Base-by-base conservation (phyloP, 2,329 filamentous ascomycete genomes). In the Aspergillus viridinutans region DNA sequence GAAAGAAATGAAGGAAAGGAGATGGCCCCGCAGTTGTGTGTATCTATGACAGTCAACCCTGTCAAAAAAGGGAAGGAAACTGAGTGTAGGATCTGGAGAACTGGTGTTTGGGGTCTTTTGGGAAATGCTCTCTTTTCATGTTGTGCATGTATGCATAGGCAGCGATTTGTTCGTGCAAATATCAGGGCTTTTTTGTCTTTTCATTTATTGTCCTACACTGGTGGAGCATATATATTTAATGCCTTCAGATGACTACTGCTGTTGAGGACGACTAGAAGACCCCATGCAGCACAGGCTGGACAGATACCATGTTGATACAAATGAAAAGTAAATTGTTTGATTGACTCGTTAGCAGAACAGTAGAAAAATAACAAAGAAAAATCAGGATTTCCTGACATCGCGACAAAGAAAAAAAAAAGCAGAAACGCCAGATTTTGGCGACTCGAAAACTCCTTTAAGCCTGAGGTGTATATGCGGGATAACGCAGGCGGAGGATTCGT, bases 1-100 rank as follows among this genome's bases (percentile, higher is more conserved):
- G 68, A 20, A 76, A 76, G 69, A 77, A 76, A 67, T 74, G 76
- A 70, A 25, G 20, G 21, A 47, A 25, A 26, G 32, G 14, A 17
- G 32, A 38, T 43, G 40, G 10, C 17, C 20, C 40, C n/a, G 3
- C 8, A 4, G n/a, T 4, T 21, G 29, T 54, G 43, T 29, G 35
- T 56, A 53, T 49, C 53, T 42, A 49, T 40, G 42, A 20, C 26
- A 12, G 25, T 29, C 42, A 25, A 14, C 14, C 25, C 43, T 43
- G 35, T 32, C n/a, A 49, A 28, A 48, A 50, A 52, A 54, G 25
- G 14, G 28, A 50, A 55, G 51, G 54, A 59, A 59, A 54, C 57
- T 49, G 43, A 56, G 51, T 58, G 56, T 45, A 26, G 52, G 54
- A 52, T 29, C 55, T 52, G 57, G 59, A 58, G 54, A 55, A 49